Evolutionary conservation across 306 rosid species (phyloP), one percentile per base, ranked within the genome.

Genomic region (Quercus parvula): DNA sequence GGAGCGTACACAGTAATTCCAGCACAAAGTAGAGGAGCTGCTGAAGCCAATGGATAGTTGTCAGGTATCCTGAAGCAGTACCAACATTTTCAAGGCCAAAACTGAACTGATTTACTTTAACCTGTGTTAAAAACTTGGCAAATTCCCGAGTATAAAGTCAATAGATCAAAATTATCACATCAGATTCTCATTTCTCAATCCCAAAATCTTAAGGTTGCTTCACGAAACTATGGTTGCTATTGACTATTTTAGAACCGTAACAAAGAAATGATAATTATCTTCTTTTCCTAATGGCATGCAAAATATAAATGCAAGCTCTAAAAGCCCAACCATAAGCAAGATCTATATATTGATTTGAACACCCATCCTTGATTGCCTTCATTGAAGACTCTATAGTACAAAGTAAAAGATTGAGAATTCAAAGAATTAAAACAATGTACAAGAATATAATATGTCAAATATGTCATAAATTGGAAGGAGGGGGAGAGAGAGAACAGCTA

Each of bases 21-120:
- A 75, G 96, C 98, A 79, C 98, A 94, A 67, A 94, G 98, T 84
- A 94, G 77, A 84, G 98, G 98, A 70, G 94, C 97, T 10, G 98
- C 98, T 28, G 92, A 88, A 80, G 94, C 94, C 85, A 90, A 75
- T 41, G 98, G 94, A 83, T 92, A 90, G 77, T 70, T 44, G 44
- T 90, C 86, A 17, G 98, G 98, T 75, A 94, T 94, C 77, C 33
- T 33, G 82, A 81, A 88, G 92, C 97, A 90, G 82, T 94, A 94
- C 85, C 98, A 91, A 82, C 70, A 75, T 57, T 78, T 76, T 73
- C 72, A 84, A 79, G 49, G 77, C 19, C 78, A 84, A 63, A 83
- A 56, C 28, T 38, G 46, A 38, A 38, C 46, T 49, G 27, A 75
- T 38, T 80, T 38, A 38, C 18, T 35, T 5, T 27, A 15, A 59